Conservation (phyloP, 2,329 filamentous ascomycete species). For the Penicillium sp. region DNA sequence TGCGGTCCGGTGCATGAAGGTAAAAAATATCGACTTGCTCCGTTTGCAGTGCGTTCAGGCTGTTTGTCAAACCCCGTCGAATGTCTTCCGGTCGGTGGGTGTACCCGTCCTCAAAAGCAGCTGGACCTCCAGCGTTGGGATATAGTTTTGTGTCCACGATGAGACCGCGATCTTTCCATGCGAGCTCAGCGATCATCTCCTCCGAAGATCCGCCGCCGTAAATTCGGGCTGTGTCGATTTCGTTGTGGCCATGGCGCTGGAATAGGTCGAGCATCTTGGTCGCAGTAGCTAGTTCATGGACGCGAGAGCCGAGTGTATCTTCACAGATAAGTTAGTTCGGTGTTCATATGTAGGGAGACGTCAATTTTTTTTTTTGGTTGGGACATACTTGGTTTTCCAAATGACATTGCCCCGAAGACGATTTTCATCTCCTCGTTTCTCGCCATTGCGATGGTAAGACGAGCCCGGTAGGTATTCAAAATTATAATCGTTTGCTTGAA, state of each 20-base stretch:
- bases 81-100: constrained; percentile 37
- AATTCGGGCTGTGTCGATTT: constrained; percentile 35
- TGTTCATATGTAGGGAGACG: not conserved
- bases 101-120: constrained; percentile 25
- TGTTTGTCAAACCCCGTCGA: constrained; percentile 37
- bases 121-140: constrained; percentile 28
- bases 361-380: not conserved
- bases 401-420: constrained; percentile 44
- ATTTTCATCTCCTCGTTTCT: constrained; percentile 9
- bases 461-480: not conserved
- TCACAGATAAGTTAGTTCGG: not conserved
- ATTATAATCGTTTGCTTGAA: not conserved
- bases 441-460: not conserved
- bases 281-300: constrained; percentile 23
- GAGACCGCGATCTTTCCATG: constrained; percentile 43
- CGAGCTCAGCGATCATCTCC: constrained; percentile 39
- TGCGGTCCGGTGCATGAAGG: constrained; percentile 54
- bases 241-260: constrained; percentile 30
- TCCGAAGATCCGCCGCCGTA: constrained; percentile 34
- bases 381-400: constrained; percentile 35
- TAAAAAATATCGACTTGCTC: constrained; percentile 53
- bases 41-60: constrained; percentile 43
- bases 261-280: constrained; percentile 32
- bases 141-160: constrained; percentile 50
- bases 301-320: constrained; percentile 16